Evolutionary conservation across 441 rosid species (phyloP).

Genomic region (Capsella rubella): DNA sequence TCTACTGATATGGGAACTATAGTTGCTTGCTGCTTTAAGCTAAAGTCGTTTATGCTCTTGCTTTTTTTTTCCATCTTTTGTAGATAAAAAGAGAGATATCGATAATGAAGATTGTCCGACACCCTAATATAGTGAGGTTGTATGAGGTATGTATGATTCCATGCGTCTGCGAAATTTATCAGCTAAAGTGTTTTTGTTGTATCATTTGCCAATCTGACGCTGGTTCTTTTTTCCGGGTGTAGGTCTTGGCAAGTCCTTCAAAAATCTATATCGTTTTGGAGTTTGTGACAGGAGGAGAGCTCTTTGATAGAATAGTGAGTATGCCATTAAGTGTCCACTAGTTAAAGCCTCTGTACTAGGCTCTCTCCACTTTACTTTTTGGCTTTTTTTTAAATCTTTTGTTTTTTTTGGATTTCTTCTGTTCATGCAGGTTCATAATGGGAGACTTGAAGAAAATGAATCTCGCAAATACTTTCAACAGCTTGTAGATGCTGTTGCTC

Average conservation of each 20-base stretch:
- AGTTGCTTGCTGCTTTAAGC: neutral
- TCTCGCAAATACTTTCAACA: conserved; percentile 90
- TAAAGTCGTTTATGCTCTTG: neutral
- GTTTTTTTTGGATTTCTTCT: conserved; percentile 11
- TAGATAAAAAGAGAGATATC: conserved; percentile 97
- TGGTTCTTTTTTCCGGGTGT: conserved; percentile 31
- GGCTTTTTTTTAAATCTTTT: neutral
- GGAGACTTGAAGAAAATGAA: conserved; percentile 76
- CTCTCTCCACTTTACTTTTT: no score
- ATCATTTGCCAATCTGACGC: conserved; percentile 19
- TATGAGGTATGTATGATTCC: conserved; percentile 67
- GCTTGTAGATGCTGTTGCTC: conserved; percentile 84
- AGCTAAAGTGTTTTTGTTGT: neutral
- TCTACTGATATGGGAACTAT: neutral
- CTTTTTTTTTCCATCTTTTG: conserved; percentile 16
- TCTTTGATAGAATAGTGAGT: conserved; percentile 88
- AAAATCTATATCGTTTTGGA: conserved; percentile 91
- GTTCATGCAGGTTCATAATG: conserved; percentile 64
- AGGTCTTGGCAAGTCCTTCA: conserved; percentile 85
- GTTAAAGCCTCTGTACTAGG: neutral
- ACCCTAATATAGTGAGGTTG: conserved; percentile 81
- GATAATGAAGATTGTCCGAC: conserved; percentile 95
- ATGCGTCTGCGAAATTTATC: conserved; percentile 13
- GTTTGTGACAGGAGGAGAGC: conserved; percentile 93
- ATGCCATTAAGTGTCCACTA: neutral